Evolutionary conservation across 208 protist genomes (phyloP).

Genomic region (Leishmania lainsoni): DNA sequence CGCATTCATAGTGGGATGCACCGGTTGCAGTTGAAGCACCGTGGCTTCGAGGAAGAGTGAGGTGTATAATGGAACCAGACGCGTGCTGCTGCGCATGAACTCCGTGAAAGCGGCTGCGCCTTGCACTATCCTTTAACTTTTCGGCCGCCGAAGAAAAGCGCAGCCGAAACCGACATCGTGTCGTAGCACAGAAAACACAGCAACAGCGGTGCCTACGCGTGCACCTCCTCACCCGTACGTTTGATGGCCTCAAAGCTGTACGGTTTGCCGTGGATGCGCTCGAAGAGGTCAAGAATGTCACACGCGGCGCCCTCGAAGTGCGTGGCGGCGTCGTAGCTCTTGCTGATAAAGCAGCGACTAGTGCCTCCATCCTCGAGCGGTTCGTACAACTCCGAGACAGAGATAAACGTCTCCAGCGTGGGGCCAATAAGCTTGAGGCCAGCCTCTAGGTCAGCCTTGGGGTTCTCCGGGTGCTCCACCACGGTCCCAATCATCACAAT

Average conservation of each 20-base stretch:
- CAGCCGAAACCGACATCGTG: background rate
- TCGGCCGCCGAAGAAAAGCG: background rate
- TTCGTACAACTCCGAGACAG: conserved; percentile 90
- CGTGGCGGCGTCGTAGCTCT: conserved; percentile 96
- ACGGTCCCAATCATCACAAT: conserved; percentile 97
- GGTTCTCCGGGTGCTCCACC: conserved; percentile 95
- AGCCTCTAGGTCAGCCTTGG: conserved; percentile 92
- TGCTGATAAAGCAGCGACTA: conserved; percentile 96
- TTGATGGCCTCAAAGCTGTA: conserved; percentile 84
- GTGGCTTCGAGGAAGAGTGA: background rate
- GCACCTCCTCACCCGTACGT: conserved; percentile 39
- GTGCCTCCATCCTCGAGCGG: conserved; percentile 90
- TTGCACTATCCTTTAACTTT: background rate
- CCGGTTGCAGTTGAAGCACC: background rate
- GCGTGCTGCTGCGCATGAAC: background rate
- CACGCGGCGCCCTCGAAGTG: conserved; percentile 99
- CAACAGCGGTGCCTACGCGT: conserved; percentile 19
- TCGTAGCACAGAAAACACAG: background rate
- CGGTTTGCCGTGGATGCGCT: conserved; percentile 96
- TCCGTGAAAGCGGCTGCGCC: background rate
- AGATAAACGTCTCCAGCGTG: conserved; percentile 91
- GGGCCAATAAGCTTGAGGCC: conserved; percentile 94
- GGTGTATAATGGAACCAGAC: background rate
- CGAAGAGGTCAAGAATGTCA: conserved; percentile 97
- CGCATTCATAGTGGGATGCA: background rate